Evolutionary conservation across 1,284 basidiomycete species (phyloP).

Genomic region (Takashimella tepidaria): DNA sequence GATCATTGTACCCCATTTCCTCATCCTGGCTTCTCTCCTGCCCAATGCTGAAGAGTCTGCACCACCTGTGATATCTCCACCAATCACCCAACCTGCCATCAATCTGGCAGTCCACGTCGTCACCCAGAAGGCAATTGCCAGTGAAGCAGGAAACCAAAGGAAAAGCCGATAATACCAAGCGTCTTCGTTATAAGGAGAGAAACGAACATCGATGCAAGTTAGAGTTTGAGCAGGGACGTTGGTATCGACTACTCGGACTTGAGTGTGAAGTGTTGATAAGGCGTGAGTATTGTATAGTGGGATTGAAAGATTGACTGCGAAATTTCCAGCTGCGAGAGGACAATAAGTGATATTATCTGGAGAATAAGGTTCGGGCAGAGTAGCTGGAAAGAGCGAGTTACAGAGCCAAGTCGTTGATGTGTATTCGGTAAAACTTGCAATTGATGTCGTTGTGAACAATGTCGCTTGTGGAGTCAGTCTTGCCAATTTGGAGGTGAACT

Average conservation of each 20-base stretch:
- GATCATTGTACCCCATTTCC: conserved; percentile 71
- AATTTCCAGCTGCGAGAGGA: conserved; percentile 65
- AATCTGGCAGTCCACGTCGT: conserved; percentile 73
- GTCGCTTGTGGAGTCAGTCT: conserved; percentile 55
- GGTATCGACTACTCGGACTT: conserved; percentile 81
- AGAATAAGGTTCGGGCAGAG: conserved; percentile 51
- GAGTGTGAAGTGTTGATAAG: conserved; percentile 76
- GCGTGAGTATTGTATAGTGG: conserved; percentile 66
- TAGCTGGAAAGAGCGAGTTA: conserved; percentile 63
- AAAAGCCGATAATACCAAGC: conserved; percentile 68
- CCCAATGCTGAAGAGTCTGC: too few relatives aligned
- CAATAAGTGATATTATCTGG: conserved; percentile 59
- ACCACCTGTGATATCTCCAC: conserved; percentile 25
- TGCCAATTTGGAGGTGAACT: conserved; percentile 25
- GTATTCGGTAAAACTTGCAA: conserved; percentile 70
- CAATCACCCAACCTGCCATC: conserved; percentile 65
- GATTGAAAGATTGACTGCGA: conserved; percentile 73
- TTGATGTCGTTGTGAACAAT: conserved; percentile 71
- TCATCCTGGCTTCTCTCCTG: conserved; percentile 34
- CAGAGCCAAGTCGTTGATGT: conserved; percentile 70
- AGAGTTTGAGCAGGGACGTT: conserved; percentile 62
- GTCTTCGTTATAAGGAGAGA: conserved; percentile 66
- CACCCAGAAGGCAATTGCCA: conserved; percentile 75
- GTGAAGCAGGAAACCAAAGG: conserved; percentile 72
- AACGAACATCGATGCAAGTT: conserved; percentile 71